Conservation (phyloP, 208 protist species). For the Leptomonas pyrrhocoris region DNA sequence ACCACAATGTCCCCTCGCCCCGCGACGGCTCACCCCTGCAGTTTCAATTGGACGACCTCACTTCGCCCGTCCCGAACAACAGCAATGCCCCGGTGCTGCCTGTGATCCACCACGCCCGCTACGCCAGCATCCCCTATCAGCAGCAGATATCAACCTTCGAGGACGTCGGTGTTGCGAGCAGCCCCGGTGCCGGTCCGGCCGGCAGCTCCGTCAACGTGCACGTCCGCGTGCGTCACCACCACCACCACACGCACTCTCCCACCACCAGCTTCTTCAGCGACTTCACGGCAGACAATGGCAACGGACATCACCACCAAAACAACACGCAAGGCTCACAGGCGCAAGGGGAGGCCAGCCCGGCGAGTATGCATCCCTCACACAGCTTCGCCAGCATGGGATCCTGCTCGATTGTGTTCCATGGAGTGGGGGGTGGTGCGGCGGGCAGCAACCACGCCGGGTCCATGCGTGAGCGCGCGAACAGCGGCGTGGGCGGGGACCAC, state of each 20-base stretch:
- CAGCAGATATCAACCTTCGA: conserved; percentile 12
- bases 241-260: conserved; percentile 19
- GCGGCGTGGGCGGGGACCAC: conserved; percentile 5
- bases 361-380: conserved; percentile 5
- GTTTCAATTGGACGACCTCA: conserved; percentile 11
- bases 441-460: conserved; percentile 13
- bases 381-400: conserved; percentile 22
- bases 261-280: conserved; percentile 40
- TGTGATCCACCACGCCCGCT: neutral
- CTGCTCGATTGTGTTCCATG: conserved; percentile 11
- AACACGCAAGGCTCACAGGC: neutral
- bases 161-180: conserved; percentile 3
- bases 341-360: conserved; percentile 7
- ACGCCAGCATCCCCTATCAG: conserved; percentile 21
- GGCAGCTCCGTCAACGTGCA: conserved; percentile 33
- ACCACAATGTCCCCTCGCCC: neutral
- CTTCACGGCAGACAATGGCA: conserved; percentile 19
- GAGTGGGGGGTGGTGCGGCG: neutral
- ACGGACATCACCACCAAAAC: neutral
- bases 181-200: neutral
- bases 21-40: conserved; percentile 1
- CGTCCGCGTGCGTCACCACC: conserved; percentile 36
- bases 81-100: neutral
- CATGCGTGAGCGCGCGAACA: neutral
- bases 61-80: conserved; percentile 8